These are phyloP conservation scores for Chlorella sorokiniana DNA, from an alignment of 139 green algal species.

Conservation along the genomic window DNA sequence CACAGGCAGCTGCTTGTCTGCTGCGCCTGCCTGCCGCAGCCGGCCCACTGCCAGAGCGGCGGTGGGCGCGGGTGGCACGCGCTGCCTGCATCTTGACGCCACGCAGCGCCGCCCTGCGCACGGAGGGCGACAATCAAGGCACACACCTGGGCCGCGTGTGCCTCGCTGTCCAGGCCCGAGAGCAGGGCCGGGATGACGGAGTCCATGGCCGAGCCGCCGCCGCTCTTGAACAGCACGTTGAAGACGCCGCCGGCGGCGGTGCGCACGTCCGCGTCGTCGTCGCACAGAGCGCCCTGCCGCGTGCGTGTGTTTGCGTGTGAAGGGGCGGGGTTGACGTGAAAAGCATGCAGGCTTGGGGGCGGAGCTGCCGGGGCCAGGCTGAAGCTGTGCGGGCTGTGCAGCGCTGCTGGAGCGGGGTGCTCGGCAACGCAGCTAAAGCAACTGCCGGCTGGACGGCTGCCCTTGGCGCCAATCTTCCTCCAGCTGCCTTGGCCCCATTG, in stretches of 20 bases:
- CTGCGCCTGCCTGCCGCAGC: too few species aligned
- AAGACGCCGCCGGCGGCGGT: slow-evolving; percentile 85
- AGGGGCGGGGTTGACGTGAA: not conserved
- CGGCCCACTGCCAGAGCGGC: too few species aligned
- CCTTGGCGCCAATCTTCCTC: too few species aligned
- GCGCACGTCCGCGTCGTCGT: slow-evolving; percentile 69
- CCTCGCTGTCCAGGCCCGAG: slow-evolving; percentile 57
- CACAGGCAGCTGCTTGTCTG: not conserved
- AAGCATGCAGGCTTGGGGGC: not conserved
- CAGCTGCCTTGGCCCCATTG: not conserved
- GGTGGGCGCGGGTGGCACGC: too few species aligned
- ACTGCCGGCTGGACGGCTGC: too few species aligned
- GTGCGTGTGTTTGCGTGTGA: not conserved
- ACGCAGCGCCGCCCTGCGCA: too few species aligned
- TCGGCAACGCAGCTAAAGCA: too few species aligned
- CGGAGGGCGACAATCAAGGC: too few species aligned
- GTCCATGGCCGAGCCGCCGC: slow-evolving; percentile 73
- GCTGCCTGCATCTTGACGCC: too few species aligned
- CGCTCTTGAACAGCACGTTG: slow-evolving; percentile 84
- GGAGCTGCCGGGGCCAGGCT: too few species aligned
- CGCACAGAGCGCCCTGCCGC: slow-evolving; percentile 77
- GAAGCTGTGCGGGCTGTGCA: too few species aligned
- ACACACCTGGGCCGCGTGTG: slow-evolving; percentile 19
- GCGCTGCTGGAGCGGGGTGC: too few species aligned
- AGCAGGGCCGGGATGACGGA: slow-evolving; percentile 84